Conservation (phyloP, 495 filamentous ascomycete genomes). For the Lasiosphaeria miniovina region DNA sequence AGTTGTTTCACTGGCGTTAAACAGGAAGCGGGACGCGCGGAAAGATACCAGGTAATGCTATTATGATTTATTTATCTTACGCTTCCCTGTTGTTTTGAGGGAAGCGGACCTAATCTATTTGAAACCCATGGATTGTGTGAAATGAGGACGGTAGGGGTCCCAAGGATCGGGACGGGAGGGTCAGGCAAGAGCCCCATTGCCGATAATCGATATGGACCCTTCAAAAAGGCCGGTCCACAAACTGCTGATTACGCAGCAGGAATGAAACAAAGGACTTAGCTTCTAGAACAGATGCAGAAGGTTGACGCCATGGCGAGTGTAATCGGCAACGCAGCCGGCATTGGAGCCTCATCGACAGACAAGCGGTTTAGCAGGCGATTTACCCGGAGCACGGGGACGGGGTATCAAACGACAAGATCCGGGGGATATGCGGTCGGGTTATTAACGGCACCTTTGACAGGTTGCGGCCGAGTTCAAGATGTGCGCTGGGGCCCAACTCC, state of each 20-base stretch:
- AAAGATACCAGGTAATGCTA: not conserved
- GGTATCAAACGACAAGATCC: conserved; percentile 21
- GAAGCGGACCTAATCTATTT: too few relatives aligned
- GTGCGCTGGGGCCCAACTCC: too few relatives aligned
- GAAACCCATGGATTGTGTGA: too few relatives aligned
- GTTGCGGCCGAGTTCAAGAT: too few relatives aligned
- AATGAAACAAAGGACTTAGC: not conserved
- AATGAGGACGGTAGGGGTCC: too few relatives aligned
- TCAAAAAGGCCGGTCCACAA: too few relatives aligned
- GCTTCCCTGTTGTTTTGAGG: not conserved
- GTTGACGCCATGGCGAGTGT: not conserved
- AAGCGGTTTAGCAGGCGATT: conserved; percentile 7
- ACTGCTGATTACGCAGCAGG: not conserved
- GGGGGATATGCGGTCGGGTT: conserved; percentile 12
- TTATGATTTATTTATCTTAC: not conserved
- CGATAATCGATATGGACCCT: too few relatives aligned
- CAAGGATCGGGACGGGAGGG: too few relatives aligned
- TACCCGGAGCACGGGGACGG: conserved; percentile 15
- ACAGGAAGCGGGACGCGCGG: not conserved
- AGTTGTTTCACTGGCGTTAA: not conserved
- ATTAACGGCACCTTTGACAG: too few relatives aligned
- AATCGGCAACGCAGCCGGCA: not conserved
- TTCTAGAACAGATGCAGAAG: not conserved
- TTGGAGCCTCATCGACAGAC: conserved; percentile 2
- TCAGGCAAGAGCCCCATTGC: too few relatives aligned